These are phyloP conservation scores for Hymenoscyphus infarciens DNA, from an alignment of 2,329 filamentous ascomycete species.

Conservation along the genomic window DNA sequence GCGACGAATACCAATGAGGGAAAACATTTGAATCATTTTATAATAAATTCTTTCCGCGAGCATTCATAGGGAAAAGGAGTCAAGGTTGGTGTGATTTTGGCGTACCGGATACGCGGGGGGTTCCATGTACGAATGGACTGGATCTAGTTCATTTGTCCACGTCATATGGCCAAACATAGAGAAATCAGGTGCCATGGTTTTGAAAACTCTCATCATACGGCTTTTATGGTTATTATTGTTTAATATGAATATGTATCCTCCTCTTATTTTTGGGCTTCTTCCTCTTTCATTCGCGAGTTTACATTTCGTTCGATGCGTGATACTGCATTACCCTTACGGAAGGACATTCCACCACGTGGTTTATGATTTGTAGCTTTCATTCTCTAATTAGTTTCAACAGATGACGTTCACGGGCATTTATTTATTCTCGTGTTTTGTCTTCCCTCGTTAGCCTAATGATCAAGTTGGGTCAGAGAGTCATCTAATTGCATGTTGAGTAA, in stretches of 20 bases:
- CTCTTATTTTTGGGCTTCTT: background rate
- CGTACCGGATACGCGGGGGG: background rate
- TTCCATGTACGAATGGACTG: background rate
- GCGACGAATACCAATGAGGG: background rate
- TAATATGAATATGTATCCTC: background rate
- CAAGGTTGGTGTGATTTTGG: background rate
- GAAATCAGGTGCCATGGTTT: too few relatives aligned
- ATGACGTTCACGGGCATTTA: too few relatives aligned
- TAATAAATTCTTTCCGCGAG: background rate
- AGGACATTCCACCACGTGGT: background rate
- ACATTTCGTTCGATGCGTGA: background rate
- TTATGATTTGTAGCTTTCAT: background rate
- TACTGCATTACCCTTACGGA: background rate
- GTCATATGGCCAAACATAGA: background rate
- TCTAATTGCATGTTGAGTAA: constrained; percentile 1
- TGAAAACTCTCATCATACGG: background rate
- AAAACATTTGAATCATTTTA: background rate
- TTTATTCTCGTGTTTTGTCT: background rate
- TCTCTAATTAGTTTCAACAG: too few relatives aligned
- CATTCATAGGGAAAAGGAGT: background rate
- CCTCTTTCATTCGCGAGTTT: background rate
- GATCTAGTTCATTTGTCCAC: background rate
- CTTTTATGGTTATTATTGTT: background rate
- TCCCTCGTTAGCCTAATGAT: background rate
- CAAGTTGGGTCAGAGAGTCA: background rate